Conservation (phyloP, 148 eudicot species). For the Agrostemma githago region DNA sequence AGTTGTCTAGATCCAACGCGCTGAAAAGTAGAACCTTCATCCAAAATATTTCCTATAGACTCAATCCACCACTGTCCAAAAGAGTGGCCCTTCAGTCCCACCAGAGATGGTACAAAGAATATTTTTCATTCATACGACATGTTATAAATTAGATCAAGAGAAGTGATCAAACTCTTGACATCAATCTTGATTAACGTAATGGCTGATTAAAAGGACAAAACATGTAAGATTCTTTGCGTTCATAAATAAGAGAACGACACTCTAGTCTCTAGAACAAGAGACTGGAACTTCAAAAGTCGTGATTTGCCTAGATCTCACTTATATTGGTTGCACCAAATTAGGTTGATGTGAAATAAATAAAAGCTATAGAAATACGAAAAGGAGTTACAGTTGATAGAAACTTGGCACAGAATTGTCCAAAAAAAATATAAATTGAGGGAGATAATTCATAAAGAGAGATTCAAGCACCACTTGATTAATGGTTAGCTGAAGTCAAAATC, state of each 20-base stretch:
- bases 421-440: too few species aligned
- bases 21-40: slow-evolving; percentile 81
- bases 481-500: too few species aligned
- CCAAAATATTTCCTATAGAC: slow-evolving; percentile 72
- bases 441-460: too few species aligned
- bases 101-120: slow-evolving; percentile 29
- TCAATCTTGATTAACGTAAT: neutral
- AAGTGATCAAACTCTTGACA: neutral
- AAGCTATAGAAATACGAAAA: too few species aligned
- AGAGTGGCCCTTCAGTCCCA: slow-evolving; percentile 92
- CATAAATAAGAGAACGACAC: neutral
- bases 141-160: neutral
- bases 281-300: too few species aligned
- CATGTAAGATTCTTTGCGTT: neutral
- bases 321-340: neutral
- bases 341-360: slow-evolving; percentile 6
- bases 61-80: slow-evolving; percentile 99
- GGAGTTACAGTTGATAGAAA: slow-evolving; percentile 74
- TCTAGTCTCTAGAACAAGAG: neutral
- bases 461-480: too few species aligned
- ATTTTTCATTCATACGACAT: neutral
- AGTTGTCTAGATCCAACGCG: slow-evolving; percentile 94
- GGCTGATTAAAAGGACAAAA: neutral
- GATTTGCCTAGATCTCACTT: slow-evolving; percentile 8
- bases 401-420: too few species aligned